Conservation (phyloP, 306 rosid species). For the Castanea crenata region DNA sequence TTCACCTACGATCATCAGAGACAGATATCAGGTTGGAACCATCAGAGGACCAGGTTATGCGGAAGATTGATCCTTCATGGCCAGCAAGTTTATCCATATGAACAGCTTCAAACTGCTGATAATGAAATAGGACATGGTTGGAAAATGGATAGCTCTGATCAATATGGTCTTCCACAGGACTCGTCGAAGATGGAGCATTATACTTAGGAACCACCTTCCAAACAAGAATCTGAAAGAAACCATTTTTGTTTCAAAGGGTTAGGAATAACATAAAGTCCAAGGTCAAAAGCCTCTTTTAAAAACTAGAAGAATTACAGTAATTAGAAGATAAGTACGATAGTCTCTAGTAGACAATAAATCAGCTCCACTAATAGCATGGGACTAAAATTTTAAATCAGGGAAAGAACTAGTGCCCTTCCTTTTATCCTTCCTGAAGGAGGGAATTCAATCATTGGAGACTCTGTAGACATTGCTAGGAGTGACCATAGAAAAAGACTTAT, state of each 20-base stretch:
- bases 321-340: neutral
- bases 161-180: constrained; percentile 23
- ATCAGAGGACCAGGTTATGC: constrained; percentile 77
- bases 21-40: constrained; percentile 85
- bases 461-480: no score
- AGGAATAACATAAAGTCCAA: constrained; percentile 13
- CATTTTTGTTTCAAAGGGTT: constrained; percentile 23
- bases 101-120: constrained; percentile 53
- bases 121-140: constrained; percentile 23
- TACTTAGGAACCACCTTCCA: constrained; percentile 65
- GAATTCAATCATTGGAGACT: no score
- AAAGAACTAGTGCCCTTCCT: neutral
- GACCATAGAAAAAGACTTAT: no score
- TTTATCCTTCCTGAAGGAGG: neutral
- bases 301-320: neutral
- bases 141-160: constrained; percentile 26
- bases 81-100: constrained; percentile 78
- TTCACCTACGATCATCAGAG: constrained; percentile 98
- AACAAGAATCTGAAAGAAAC: constrained; percentile 69
- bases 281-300: neutral
- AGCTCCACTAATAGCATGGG: neutral
- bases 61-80: constrained; percentile 92
- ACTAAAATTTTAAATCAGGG: neutral
- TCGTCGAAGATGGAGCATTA: constrained; percentile 31
- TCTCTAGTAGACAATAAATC: neutral